Percentiles rank a stretch among this genome's conserved stretches.
These are phyloP conservation scores for Paecilomyces variotii DNA, from an alignment of 2,329 filamentous ascomycete species.

Conservation along the genomic window DNA sequence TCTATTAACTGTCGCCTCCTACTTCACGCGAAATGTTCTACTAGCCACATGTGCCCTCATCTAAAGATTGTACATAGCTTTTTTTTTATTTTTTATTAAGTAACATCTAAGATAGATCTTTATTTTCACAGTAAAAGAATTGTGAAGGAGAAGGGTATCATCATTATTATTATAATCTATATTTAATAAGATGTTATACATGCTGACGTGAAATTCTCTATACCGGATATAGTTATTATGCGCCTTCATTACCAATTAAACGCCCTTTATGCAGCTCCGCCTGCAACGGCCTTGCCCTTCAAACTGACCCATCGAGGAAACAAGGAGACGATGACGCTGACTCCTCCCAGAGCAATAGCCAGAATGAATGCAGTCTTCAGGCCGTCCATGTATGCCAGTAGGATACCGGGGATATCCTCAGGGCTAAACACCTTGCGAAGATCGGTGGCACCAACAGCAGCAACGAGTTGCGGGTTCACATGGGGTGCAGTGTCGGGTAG, in stretches of 20 bases:
- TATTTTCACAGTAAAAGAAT: too few species aligned
- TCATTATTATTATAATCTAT: background rate
- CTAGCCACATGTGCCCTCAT: too few species aligned
- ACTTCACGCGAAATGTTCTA: too few species aligned
- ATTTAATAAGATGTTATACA: background rate
- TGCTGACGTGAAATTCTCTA: background rate
- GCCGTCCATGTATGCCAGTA: slow-evolving; percentile 25
- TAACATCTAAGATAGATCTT: too few species aligned
- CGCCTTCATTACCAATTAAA: background rate
- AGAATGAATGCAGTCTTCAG: slow-evolving; percentile 14
- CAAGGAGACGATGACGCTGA: slow-evolving; percentile 5
- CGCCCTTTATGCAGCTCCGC: slow-evolving; percentile 1
- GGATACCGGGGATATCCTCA: slow-evolving; percentile 16
- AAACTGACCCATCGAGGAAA: slow-evolving; percentile 9
- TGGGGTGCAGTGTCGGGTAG: slow-evolving; percentile 15
- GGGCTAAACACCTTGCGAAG: slow-evolving; percentile 18
- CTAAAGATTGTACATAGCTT: too few species aligned
- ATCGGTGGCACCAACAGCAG: slow-evolving; percentile 23
- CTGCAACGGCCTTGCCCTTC: slow-evolving; percentile 7
- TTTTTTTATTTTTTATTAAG: too few species aligned
- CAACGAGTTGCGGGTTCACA: slow-evolving; percentile 16
- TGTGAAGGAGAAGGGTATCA: background rate
- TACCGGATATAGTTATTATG: background rate
- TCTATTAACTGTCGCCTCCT: too few species aligned
- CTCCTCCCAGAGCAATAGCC: slow-evolving; percentile 5